These are phyloP conservation scores for Penicillium hesseltinei DNA, from an alignment of 2,329 filamentous ascomycete species.

Conservation along the genomic window DNA sequence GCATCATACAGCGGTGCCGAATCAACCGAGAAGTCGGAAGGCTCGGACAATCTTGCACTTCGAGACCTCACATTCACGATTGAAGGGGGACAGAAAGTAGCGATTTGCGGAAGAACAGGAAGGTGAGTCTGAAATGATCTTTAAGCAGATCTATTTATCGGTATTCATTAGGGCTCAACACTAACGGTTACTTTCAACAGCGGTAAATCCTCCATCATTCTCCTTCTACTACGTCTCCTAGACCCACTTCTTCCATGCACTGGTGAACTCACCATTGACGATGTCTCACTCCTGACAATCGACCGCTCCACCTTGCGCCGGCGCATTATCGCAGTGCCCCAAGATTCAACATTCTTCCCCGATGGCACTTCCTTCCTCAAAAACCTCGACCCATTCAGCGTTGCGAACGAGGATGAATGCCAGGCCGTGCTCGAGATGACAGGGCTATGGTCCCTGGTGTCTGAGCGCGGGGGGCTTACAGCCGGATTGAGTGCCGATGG, in stretches of 20 bases:
- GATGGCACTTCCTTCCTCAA: background rate
- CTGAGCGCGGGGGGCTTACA: background rate
- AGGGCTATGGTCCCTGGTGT: background rate
- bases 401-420: background rate
- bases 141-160: background rate
- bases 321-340: background rate
- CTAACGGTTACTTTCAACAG: background rate
- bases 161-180: background rate
- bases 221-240: background rate
- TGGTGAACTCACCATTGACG: background rate
- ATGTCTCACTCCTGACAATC: background rate
- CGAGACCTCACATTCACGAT: background rate
- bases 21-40: background rate
- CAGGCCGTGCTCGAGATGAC: background rate
- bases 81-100: background rate
- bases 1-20: background rate
- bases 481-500: background rate
- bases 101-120: background rate
- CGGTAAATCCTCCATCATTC: background rate
- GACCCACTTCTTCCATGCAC: background rate
- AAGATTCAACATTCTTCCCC: background rate
- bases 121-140: background rate
- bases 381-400: background rate
- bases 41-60: background rate
- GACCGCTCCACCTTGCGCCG: background rate